These are phyloP conservation scores for Umbilicus rupestris DNA, from an alignment of 164 flowering plant species.

Conservation along the genomic window DNA sequence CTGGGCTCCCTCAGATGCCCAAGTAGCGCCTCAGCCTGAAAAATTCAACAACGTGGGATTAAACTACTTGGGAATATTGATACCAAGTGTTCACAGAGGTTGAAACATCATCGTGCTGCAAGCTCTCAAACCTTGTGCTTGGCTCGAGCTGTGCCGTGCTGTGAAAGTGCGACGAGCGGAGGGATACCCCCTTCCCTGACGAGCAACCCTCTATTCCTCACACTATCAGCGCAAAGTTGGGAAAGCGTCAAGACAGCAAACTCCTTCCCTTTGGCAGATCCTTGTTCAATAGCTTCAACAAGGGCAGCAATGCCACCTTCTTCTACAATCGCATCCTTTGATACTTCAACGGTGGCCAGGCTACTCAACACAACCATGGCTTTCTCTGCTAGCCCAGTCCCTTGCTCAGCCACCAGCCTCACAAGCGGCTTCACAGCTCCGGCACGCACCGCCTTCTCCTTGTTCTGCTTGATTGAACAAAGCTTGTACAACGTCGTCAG, in stretches of 20 bases:
- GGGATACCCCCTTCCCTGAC: constrained; percentile 93
- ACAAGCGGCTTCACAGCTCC: constrained; percentile 85
- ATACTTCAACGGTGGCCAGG: constrained; percentile 52
- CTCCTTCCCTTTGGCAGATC: constrained; percentile 76
- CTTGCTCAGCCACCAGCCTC: constrained; percentile 36
- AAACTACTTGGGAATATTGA: neutral
- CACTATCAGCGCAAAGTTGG: constrained; percentile 60
- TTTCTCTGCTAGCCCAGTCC: constrained; percentile 75
- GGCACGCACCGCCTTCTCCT: constrained; percentile 81
- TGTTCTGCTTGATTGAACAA: constrained; percentile 55
- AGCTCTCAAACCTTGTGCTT: constrained; percentile 64
- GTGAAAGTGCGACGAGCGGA: constrained; percentile 83
- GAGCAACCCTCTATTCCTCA: constrained; percentile 55
- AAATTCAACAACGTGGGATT: constrained; percentile 1
- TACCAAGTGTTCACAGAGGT: neutral
- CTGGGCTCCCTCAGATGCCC: constrained; percentile 73
- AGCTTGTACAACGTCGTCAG: constrained; percentile 84
- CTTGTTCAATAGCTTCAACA: constrained; percentile 89
- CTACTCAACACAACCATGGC: constrained; percentile 90
- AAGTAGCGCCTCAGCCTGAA: constrained; percentile 82
- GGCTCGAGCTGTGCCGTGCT: constrained; percentile 64
- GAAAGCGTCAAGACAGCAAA: constrained; percentile 77
- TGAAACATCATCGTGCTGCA: neutral
- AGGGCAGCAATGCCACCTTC: constrained; percentile 82
- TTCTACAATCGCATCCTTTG: constrained; percentile 59